Evolutionary conservation across 2,329 filamentous ascomycete genomes (phyloP).

Genomic region (Diplocarpon mali): DNA sequence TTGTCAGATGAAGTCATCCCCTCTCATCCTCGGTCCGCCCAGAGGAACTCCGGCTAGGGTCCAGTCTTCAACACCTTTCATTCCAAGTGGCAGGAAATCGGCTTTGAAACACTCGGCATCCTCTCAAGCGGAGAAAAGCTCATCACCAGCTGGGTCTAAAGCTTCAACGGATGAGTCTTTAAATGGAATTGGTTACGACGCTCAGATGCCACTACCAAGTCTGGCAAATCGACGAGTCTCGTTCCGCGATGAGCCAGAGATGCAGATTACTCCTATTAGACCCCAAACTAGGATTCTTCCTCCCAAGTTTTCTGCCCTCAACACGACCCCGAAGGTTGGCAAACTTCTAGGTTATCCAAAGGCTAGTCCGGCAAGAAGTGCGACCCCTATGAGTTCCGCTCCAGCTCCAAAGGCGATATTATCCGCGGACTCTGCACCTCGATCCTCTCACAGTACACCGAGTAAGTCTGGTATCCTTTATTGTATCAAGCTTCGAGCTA

Average conservation of each 20-base stretch:
- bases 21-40: slow-evolving; percentile 11
- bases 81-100: slow-evolving; percentile 20
- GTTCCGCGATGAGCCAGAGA: slow-evolving; percentile 10
- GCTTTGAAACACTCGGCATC: slow-evolving; percentile 15
- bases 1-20: slow-evolving; percentile 3
- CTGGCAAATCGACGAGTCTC: slow-evolving; percentile 13
- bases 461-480: neutral
- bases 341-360: neutral
- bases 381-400: slow-evolving; percentile 2
- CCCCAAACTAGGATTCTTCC: slow-evolving; percentile 5
- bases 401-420: neutral
- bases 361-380: neutral
- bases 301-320: slow-evolving; percentile 3
- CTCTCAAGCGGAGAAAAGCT: slow-evolving; percentile 15
- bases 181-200: slow-evolving; percentile 15
- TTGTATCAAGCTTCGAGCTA: neutral
- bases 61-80: slow-evolving; percentile 20
- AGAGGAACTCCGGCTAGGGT: slow-evolving; percentile 5
- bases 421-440: neutral
- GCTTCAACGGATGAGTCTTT: slow-evolving; percentile 8
- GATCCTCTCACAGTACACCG: slow-evolving; percentile 1
- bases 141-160: slow-evolving; percentile 12
- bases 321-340: neutral
- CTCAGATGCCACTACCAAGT: slow-evolving; percentile 17
- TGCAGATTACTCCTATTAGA: neutral